Conservation (phyloP, 306 rosid species). For the Citrullus amarus region DNA sequence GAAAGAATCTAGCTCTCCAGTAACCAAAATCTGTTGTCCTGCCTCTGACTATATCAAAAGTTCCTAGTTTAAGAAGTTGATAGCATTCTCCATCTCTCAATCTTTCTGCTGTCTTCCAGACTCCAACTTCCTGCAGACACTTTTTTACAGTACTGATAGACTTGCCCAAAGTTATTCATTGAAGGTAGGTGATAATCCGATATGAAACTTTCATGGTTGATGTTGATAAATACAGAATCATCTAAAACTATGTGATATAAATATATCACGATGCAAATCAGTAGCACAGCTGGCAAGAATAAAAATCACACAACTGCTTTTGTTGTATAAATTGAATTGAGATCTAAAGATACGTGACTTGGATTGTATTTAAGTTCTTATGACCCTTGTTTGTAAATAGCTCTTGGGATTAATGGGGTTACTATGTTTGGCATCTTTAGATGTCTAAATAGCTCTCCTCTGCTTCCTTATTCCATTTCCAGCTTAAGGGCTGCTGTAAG, state of each 20-base stretch:
- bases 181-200: background rate
- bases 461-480: background rate
- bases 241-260: background rate
- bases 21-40: background rate
- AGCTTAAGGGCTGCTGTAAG: background rate
- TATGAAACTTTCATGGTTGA: background rate
- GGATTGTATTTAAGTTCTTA: background rate
- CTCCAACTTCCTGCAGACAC: background rate
- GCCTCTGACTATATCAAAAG: background rate
- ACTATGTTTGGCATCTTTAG: background rate
- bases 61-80: background rate
- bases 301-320: background rate
- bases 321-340: background rate
- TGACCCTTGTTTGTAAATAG: background rate
- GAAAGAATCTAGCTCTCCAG: background rate
- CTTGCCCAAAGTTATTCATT: background rate
- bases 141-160: background rate
- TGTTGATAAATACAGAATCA: background rate
- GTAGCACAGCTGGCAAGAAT: background rate
- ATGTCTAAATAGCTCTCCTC: background rate
- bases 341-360: background rate
- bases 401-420: background rate
- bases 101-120: background rate
- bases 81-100: background rate
- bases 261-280: background rate